Percentiles rank a stretch among this genome's conserved stretches.
phyloP scores from a whole-genome alignment of 345 rosid genomes.

The Aurinia saxatilis region DNA sequence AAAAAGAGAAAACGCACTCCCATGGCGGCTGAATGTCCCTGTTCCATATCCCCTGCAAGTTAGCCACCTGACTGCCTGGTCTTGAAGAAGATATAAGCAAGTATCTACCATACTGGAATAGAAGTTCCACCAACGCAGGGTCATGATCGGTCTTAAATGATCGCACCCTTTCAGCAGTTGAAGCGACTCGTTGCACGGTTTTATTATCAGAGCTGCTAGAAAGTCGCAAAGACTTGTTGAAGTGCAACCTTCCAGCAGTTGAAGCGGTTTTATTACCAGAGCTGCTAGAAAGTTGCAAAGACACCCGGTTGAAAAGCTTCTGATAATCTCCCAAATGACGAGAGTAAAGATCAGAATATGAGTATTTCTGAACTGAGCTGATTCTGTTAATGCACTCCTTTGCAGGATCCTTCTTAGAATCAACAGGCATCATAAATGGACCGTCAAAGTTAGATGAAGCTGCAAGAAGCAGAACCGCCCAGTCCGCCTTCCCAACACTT shows the following conservation, averaged over 20 bases:
- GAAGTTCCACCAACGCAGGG: conserved; percentile 74
- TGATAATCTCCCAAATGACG: conserved; percentile 73
- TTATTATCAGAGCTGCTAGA: conserved; percentile 35
- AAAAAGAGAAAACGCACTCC: conserved; percentile 55
- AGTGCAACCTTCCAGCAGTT: too few species aligned
- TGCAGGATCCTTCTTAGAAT: conserved; percentile 59
- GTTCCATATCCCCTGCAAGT: conserved; percentile 96
- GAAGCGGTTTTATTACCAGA: conserved; percentile 25
- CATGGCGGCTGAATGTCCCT: conserved; percentile 65
- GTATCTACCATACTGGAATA: conserved; percentile 82
- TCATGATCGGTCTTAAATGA: conserved; percentile 73
- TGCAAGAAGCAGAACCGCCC: conserved; percentile 56
- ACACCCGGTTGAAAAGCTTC: conserved; percentile 66
- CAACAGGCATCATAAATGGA: conserved; percentile 60
- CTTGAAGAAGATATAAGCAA: conserved; percentile 84
- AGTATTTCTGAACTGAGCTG: conserved; percentile 35
- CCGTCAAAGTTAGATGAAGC: conserved; percentile 84
- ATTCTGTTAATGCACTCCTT: conserved; percentile 39
- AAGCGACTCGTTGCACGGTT: conserved; percentile 18
- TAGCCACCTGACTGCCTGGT: conserved; percentile 91
- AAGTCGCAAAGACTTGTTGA: conserved; percentile 56
- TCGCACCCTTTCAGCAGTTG: conserved; percentile 68
- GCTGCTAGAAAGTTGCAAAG: conserved; percentile 52
- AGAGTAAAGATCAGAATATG: conserved; percentile 57
- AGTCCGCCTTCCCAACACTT: conserved; percentile 66